Conservation (phyloP, 2,329 filamentous ascomycete species). For the Fusarium domesticum region DNA sequence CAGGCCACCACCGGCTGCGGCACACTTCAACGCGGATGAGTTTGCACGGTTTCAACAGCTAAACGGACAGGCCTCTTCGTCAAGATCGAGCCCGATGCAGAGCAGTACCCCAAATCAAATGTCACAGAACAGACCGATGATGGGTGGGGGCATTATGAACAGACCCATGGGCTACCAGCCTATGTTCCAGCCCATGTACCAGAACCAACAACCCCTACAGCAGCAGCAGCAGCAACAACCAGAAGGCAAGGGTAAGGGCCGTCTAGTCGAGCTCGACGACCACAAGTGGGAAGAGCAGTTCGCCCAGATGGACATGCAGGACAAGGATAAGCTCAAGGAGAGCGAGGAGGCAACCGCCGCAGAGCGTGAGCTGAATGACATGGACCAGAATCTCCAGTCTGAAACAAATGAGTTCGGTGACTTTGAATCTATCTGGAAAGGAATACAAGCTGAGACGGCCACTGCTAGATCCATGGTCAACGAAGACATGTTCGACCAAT, state of each 20-base stretch:
- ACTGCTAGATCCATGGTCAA: conserved; percentile 70
- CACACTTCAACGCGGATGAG: conserved; percentile 75
- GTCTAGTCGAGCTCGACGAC: conserved; percentile 91
- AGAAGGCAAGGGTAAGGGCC: conserved; percentile 76
- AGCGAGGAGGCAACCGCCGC: conserved; percentile 68
- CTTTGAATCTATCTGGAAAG: conserved; percentile 87
- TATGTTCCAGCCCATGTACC: conserved; percentile 54
- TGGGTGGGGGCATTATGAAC: conserved; percentile 50
- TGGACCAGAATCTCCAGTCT: conserved; percentile 67
- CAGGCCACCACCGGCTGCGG: conserved; percentile 52
- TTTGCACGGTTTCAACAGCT: conserved; percentile 84
- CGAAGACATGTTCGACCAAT: conserved; percentile 61
- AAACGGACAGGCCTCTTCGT: conserved; percentile 52
- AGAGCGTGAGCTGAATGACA: conserved; percentile 81
- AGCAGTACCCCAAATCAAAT: conserved; percentile 45
- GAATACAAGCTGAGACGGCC: conserved; percentile 73
- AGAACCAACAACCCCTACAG: conserved; percentile 42
- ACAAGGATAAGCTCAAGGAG: conserved; percentile 51
- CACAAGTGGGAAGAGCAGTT: conserved; percentile 96
- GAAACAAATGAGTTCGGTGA: conserved; percentile 77
- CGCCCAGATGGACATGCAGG: conserved; percentile 74
- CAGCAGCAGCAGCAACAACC: conserved; percentile 46
- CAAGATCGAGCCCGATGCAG: conserved; percentile 60
- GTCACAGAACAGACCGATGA: conserved; percentile 60
- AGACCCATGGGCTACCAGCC: conserved; percentile 53